These are phyloP conservation scores for Ceratocystis eucalypticola DNA, from an alignment of 2,329 filamentous ascomycete species.

Conservation along the genomic window DNA sequence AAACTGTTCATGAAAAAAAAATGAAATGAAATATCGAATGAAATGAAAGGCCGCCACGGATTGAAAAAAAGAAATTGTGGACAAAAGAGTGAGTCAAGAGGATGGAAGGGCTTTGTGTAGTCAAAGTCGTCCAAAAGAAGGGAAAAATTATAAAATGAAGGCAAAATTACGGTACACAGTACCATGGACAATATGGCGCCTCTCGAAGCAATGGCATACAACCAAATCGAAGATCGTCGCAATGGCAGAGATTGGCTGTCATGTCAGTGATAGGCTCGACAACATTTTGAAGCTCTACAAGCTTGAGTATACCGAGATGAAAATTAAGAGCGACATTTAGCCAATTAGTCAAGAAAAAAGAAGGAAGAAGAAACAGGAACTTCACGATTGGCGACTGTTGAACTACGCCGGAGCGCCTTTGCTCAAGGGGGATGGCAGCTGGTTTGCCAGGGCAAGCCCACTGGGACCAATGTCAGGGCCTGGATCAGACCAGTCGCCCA, in stretches of 20 bases:
- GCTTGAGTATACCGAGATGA: too few relatives aligned
- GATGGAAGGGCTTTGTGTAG: background rate
- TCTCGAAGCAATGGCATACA: background rate
- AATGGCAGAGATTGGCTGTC: background rate
- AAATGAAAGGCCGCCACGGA: background rate
- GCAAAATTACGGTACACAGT: conserved; percentile 1
- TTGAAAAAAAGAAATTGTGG: background rate
- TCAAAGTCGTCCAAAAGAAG: conserved; percentile 5
- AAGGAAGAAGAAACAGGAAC: background rate
- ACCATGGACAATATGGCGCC: background rate
- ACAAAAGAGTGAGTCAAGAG: background rate
- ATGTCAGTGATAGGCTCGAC: background rate
- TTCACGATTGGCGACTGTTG: background rate
- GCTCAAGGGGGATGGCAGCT: background rate
- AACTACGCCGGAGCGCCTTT: background rate
- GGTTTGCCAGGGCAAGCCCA: conserved; percentile 14
- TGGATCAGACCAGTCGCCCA: conserved; percentile 37
- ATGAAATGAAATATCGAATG: background rate
- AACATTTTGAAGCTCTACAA: background rate
- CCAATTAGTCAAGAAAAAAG: background rate
- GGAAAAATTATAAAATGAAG: conserved; percentile 10
- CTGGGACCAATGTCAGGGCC: conserved; percentile 40
- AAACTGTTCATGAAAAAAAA: background rate
- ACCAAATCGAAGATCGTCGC: background rate
- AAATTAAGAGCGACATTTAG: background rate